Conservation (phyloP, 371 early-diverging fungal genomes). For the Phascolomyces articulosus region DNA sequence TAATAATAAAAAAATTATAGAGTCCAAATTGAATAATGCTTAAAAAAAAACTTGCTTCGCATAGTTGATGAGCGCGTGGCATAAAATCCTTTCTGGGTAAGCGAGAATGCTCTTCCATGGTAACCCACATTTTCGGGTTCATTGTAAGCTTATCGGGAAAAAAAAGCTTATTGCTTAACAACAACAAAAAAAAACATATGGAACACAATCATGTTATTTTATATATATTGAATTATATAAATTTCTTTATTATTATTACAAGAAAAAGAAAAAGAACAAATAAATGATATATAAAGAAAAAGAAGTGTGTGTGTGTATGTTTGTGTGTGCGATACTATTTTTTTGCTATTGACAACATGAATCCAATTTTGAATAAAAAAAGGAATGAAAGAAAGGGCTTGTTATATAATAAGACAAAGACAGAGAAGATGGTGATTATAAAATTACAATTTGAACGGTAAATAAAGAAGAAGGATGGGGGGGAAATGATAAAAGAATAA, state of each 20-base stretch:
- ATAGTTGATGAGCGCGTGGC: conserved; percentile 2
- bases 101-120: background rate
- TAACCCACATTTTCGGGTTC: conserved; percentile 3
- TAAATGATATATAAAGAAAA: too few relatives aligned
- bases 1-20: too few relatives aligned
- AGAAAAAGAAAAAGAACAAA: background rate
- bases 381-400: background rate
- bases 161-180: background rate
- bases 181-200: too few relatives aligned
- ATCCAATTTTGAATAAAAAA: background rate
- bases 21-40: too few relatives aligned
- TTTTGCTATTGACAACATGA: conserved; percentile 5
- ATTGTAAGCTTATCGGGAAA: conserved; percentile 5
- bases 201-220: too few relatives aligned
- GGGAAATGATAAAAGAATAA: background rate
- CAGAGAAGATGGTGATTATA: too few relatives aligned
- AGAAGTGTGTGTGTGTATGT: background rate
- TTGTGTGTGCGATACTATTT: background rate
- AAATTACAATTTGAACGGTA: background rate
- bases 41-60: too few relatives aligned
- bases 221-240: too few relatives aligned
- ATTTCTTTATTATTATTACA: background rate
- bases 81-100: conserved; percentile 1
- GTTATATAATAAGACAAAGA: background rate
- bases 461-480: background rate